These are phyloP conservation scores for Dalechampia spathulata DNA, from an alignment of 441 rosid genomes.

Conservation along the genomic window DNA sequence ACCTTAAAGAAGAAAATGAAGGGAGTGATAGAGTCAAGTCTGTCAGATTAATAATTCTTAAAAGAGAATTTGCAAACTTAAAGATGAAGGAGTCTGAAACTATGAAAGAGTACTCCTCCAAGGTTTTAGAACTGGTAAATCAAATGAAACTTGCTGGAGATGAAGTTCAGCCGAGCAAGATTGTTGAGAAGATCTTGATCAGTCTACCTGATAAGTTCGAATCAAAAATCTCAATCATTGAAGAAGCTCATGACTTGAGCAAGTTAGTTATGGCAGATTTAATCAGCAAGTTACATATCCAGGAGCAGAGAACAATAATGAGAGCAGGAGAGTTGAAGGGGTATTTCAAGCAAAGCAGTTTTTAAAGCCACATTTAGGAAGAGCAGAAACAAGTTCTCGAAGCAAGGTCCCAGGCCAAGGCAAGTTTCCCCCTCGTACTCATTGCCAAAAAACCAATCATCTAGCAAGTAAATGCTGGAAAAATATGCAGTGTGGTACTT, in stretches of 20 bases:
- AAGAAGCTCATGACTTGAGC: not conserved
- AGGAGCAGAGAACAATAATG: too few species aligned
- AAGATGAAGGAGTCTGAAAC: not conserved
- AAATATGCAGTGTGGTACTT: too few species aligned
- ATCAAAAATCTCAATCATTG: not conserved
- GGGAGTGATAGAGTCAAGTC: not conserved
- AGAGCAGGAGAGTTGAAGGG: too few species aligned
- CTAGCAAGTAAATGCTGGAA: too few species aligned
- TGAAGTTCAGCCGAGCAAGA: not conserved
- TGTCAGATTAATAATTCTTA: not conserved
- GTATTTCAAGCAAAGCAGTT: too few species aligned
- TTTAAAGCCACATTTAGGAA: too few species aligned
- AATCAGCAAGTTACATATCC: too few species aligned
- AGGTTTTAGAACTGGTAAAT: not conserved
- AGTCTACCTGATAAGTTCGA: not conserved
- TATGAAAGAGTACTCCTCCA: not conserved
- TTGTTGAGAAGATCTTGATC: not conserved
- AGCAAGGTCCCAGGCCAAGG: too few species aligned
- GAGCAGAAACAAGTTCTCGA: too few species aligned
- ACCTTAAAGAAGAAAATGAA: not conserved
- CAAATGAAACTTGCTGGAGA: not conserved
- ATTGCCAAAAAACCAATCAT: too few species aligned
- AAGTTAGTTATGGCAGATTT: not conserved
- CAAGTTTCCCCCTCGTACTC: too few species aligned
- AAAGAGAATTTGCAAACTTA: not conserved